A percentile compares a stretch with the other conserved stretches of the same genome.
These are phyloP conservation scores for Pleurotus sapidus DNA, from an alignment of 768 basidiomycete species.

Conservation along the genomic window DNA sequence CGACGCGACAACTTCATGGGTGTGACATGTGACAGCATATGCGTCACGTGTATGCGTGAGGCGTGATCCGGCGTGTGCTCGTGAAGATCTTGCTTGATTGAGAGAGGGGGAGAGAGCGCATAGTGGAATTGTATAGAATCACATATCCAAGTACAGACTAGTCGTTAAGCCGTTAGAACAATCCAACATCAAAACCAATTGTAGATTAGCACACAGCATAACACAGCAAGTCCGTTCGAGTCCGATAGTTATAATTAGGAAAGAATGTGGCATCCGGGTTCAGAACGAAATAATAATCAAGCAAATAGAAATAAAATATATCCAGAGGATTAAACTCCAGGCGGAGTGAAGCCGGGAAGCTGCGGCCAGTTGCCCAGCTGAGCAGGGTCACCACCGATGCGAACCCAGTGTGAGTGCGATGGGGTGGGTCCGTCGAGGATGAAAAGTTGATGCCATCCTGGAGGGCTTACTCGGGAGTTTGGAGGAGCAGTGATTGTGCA, in stretches of 20 bases:
- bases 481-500: constrained; percentile 82
- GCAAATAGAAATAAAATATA: constrained; percentile 1
- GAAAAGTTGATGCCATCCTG: constrained; percentile 76
- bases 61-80: too few relatives aligned
- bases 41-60: background rate
- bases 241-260: background rate
- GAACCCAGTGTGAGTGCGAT: constrained; percentile 69
- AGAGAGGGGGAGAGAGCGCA: too few relatives aligned
- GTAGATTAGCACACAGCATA: too few relatives aligned
- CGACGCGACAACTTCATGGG: background rate
- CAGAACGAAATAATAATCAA: background rate
- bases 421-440: constrained; percentile 79
- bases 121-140: too few relatives aligned
- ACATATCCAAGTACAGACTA: too few relatives aligned
- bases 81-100: too few relatives aligned
- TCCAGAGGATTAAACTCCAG: constrained; percentile 46
- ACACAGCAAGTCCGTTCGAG: background rate
- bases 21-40: background rate
- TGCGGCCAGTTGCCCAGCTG: constrained; percentile 72
- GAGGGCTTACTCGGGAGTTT: constrained; percentile 62
- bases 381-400: constrained; percentile 76
- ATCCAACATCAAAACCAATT: too few relatives aligned
- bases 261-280: background rate
- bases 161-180: too few relatives aligned
- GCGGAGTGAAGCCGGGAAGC: constrained; percentile 62